phyloP scores from a whole-genome alignment of 2,329 filamentous ascomycete genomes.

The Claviceps cyperi region DNA sequence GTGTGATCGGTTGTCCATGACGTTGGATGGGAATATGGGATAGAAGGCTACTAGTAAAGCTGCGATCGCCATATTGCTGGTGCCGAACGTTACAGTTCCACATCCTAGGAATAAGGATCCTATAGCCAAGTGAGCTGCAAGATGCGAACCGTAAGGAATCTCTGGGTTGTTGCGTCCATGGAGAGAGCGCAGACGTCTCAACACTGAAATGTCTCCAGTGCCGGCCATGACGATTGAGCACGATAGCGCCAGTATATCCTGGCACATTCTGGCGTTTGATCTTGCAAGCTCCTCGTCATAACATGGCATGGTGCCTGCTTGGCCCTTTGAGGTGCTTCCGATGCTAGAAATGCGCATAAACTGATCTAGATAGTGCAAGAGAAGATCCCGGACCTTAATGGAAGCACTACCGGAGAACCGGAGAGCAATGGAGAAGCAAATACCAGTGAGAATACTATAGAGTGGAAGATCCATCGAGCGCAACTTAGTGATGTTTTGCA shows the following conservation, averaged over 20 bases:
- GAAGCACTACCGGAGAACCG: slow-evolving; percentile 63
- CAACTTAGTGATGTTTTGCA: slow-evolving; percentile 46
- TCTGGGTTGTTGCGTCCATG: slow-evolving; percentile 77
- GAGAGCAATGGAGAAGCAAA: slow-evolving; percentile 68
- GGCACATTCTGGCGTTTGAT: slow-evolving; percentile 76
- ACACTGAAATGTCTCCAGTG: slow-evolving; percentile 74
- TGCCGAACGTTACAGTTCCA: slow-evolving; percentile 83
- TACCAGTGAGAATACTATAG: slow-evolving; percentile 78
- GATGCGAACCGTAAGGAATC: slow-evolving; percentile 82
- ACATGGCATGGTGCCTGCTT: slow-evolving; percentile 22
- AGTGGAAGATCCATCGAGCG: slow-evolving; percentile 78
- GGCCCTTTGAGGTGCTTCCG: slow-evolving; percentile 16
- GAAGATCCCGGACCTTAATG: slow-evolving; percentile 57
- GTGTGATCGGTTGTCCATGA: slow-evolving; percentile 89
- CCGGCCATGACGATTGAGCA: slow-evolving; percentile 88
- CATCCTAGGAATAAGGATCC: slow-evolving; percentile 84
- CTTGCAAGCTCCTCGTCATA: slow-evolving; percentile 80
- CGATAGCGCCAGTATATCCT: slow-evolving; percentile 73
- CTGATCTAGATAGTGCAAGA: slow-evolving; percentile 74
- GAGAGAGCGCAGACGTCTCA: slow-evolving; percentile 71
- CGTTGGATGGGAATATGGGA: slow-evolving; percentile 73
- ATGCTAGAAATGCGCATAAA: slow-evolving; percentile 66
- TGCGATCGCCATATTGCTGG: slow-evolving; percentile 73
- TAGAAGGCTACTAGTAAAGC: slow-evolving; percentile 85
- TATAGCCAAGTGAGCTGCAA: slow-evolving; percentile 84